Evolutionary conservation across 371 early-diverging fungal species (phyloP).

Genomic region (Mucor saturninus): DNA sequence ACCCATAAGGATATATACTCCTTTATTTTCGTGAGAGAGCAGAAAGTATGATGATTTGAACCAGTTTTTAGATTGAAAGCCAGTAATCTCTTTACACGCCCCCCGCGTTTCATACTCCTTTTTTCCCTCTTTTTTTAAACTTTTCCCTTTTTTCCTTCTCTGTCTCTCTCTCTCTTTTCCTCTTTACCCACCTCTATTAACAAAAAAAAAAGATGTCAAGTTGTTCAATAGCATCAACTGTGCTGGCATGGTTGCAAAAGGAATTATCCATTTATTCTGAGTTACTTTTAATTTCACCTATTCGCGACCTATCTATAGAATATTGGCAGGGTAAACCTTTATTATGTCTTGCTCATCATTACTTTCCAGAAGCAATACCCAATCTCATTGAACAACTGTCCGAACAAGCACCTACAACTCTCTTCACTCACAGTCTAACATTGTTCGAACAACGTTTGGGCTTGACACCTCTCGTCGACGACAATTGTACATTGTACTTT

Average conservation of each 20-base stretch:
- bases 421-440: not conserved
- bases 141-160: not conserved
- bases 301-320: slow-evolving; percentile 18
- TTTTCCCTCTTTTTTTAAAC: not conserved
- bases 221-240: slow-evolving; percentile 14
- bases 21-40: not conserved
- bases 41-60: not conserved
- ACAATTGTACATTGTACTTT: not conserved
- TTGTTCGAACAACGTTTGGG: not conserved
- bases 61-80: slow-evolving; percentile 7
- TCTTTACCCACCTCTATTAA: not conserved
- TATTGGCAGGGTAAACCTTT: slow-evolving; percentile 24
- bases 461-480: not conserved
- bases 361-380: slow-evolving; percentile 34
- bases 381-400: slow-evolving; percentile 23
- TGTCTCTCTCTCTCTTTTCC: not conserved
- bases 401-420: not conserved
- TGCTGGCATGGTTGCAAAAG: slow-evolving; percentile 52
- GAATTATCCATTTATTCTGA: slow-evolving; percentile 38
- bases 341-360: slow-evolving; percentile 42
- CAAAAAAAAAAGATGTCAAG: not conserved
- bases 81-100: slow-evolving; percentile 2
- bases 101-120: slow-evolving; percentile 18
- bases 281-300: slow-evolving; percentile 25
- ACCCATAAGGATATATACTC: not conserved